Percentiles rank a stretch among this genome's conserved stretches.
These are phyloP conservation scores for Fomitopsis palustris DNA, from an alignment of 1,284 basidiomycete genomes.

Conservation along the genomic window DNA sequence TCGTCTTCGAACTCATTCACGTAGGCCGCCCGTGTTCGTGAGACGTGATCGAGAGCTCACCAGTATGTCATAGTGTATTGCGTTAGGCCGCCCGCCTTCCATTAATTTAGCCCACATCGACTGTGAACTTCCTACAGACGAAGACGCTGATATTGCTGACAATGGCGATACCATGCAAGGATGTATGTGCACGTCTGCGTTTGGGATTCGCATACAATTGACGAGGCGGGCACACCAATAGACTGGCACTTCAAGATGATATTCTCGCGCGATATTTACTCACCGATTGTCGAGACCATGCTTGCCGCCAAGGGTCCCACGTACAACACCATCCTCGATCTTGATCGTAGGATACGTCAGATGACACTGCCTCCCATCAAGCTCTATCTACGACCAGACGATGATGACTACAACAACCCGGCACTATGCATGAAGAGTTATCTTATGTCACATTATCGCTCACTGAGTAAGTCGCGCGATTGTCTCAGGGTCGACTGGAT, in stretches of 20 bases:
- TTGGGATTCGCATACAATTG: background rate
- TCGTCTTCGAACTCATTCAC: conserved; percentile 33
- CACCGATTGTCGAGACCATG: conserved; percentile 23
- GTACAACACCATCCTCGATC: conserved; percentile 27
- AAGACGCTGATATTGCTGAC: conserved; percentile 20
- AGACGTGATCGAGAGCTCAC: background rate
- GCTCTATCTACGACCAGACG: conserved; percentile 26
- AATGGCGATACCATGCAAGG: conserved; percentile 23
- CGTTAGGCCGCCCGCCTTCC: conserved; percentile 28
- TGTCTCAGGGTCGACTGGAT: background rate
- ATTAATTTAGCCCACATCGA: conserved; percentile 24
- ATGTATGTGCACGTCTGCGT: conserved; percentile 18
- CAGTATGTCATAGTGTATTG: conserved; percentile 21
- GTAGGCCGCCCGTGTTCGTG: conserved; percentile 20
- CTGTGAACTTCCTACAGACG: conserved; percentile 26
- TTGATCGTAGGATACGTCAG: conserved; percentile 29
- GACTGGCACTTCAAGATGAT: conserved; percentile 28
- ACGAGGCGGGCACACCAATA: too few relatives aligned
- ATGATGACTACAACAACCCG: conserved; percentile 27
- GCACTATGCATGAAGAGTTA: conserved; percentile 28
- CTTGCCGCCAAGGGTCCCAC: conserved; percentile 26
- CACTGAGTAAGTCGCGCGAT: conserved; percentile 20
- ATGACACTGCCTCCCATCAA: conserved; percentile 24
- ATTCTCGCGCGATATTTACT: conserved; percentile 24
- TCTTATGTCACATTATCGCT: conserved; percentile 30